phyloP scores from a whole-genome alignment of 306 rosid genomes.

The Cicer judaicum region DNA sequence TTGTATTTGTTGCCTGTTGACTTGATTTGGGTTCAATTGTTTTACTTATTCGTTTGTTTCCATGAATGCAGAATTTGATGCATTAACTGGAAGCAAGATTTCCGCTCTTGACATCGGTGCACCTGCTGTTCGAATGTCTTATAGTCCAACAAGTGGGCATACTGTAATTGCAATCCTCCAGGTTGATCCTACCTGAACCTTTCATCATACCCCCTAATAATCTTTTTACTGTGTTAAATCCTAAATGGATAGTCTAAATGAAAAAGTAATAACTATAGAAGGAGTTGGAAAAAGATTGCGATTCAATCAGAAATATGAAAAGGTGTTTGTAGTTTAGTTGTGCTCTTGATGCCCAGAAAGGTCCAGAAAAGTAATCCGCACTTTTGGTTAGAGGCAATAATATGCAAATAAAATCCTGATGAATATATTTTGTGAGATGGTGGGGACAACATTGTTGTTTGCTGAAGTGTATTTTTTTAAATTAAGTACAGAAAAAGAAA shows the following conservation, averaged over 20 bases:
- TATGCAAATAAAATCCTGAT: conserved; percentile 25
- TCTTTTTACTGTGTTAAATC: conserved; percentile 14
- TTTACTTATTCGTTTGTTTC: conserved; percentile 38
- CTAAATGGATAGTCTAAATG: conserved; percentile 5
- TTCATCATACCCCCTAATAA: conserved; percentile 18
- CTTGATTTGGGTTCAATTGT: conserved; percentile 31
- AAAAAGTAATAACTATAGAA: neutral
- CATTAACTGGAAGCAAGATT: conserved; percentile 89
- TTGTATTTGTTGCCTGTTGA: conserved; percentile 17
- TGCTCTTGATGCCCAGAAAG: conserved; percentile 28
- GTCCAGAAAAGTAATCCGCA: neutral
- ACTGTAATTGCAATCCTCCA: conserved; percentile 87
- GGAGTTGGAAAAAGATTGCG: conserved; percentile 17
- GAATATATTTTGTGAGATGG: conserved; percentile 9
- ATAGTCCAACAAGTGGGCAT: conserved; percentile 93
- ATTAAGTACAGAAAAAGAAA: conserved; percentile 31
- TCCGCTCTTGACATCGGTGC: conserved; percentile 85
- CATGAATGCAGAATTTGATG: conserved; percentile 75
- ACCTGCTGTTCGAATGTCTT: conserved; percentile 87
- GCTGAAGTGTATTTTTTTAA: conserved; percentile 18
- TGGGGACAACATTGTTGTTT: conserved; percentile 14
- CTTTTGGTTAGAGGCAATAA: conserved; percentile 17
- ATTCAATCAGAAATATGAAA: conserved; percentile 19
- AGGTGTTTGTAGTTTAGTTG: conserved; percentile 4
- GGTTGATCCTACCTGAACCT: conserved; percentile 56